Base-by-base conservation (phyloP, 2,329 filamentous ascomycete species). In the Plenodomus tracheiphilus region DNA sequence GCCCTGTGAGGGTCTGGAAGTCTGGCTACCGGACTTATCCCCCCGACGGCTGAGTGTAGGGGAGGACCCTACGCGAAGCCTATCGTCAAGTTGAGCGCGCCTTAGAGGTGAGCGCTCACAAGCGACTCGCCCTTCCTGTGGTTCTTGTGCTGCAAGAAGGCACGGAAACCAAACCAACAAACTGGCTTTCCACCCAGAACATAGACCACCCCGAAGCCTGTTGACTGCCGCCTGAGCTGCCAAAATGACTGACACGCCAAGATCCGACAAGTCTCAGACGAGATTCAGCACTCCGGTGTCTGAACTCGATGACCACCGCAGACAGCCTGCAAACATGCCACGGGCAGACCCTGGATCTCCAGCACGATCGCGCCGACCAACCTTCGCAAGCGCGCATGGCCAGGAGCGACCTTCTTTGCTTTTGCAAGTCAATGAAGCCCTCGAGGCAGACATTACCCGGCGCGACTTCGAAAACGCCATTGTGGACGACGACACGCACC, bases 391-490 rank as follows among this genome's bases (percentile, higher is more conserved):
- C 45, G 77, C 89, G 46, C 71, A 77, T 39, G 73, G 74, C 40
- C 55, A 67, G 25, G 66, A 76, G 48, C 64, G 77, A 61, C 71
- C 77, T 13, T 71, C 74, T 43, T 56, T 80, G 30, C 73, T 80
- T 13, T 49, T 65, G 5, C 71, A 76, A 44, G 66, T 79, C 47
- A 76, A 72, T 59, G 75, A 79, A 56, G 74, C 72, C 2, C 68
- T 81, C 37, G 69, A 74, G 44, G 62, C 67, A 17, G 63, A 74
- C 22, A 70, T 77, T n/a, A 74, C 74, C 37, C 64, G 89, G 34
- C 84, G 90, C 47, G 91, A 96, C 69, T 96, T 96, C 59, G 92
- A 97, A 71, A 85, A 94, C 60, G 91, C 90, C 13, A 79, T 96
- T 28, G 77, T 87, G 34, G 90, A 96, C 59, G 92, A 96, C 44